Conservation (phyloP, 352 stramenopile genomes). For the Phytophthora pseudosyringae region DNA sequence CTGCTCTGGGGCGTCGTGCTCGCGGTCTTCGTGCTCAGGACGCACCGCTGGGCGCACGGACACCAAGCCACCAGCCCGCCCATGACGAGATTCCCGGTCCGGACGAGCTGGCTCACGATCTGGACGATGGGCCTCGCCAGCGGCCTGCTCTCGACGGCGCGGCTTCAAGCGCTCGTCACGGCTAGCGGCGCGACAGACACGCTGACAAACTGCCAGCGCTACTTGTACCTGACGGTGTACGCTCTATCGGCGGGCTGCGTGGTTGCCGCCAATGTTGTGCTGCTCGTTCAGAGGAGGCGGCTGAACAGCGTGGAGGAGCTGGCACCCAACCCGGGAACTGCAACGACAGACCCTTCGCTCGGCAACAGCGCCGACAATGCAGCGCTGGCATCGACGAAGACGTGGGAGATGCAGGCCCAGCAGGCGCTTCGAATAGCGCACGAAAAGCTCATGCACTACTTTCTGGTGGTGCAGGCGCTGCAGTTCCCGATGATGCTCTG, state of each 20-base stretch:
- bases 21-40: slow-evolving; percentile 51
- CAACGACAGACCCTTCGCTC: slow-evolving; percentile 25
- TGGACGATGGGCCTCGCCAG: slow-evolving; percentile 55
- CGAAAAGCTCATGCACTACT: slow-evolving; percentile 58
- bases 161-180: slow-evolving; percentile 34
- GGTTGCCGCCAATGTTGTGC: slow-evolving; percentile 36
- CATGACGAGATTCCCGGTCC: slow-evolving; percentile 49
- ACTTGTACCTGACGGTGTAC: slow-evolving; percentile 42
- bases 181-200: slow-evolving; percentile 17
- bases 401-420: slow-evolving; percentile 36
- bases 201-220: slow-evolving; percentile 29
- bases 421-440: slow-evolving; percentile 38
- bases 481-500: slow-evolving; percentile 59
- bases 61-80: slow-evolving; percentile 19
- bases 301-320: slow-evolving; percentile 19
- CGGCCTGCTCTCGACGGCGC: slow-evolving; percentile 46
- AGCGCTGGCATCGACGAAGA: slow-evolving; percentile 35
- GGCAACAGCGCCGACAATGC: slow-evolving; percentile 21
- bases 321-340: slow-evolving; percentile 10
- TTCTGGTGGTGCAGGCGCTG: slow-evolving; percentile 50
- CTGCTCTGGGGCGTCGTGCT: slow-evolving; percentile 61
- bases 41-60: slow-evolving; percentile 19
- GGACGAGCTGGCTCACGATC: slow-evolving; percentile 48
- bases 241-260: slow-evolving; percentile 42
- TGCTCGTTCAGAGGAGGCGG: slow-evolving; percentile 35